These are phyloP conservation scores for Prunus dulcis DNA, from an alignment of 306 rosid species.

Conservation along the genomic window DNA sequence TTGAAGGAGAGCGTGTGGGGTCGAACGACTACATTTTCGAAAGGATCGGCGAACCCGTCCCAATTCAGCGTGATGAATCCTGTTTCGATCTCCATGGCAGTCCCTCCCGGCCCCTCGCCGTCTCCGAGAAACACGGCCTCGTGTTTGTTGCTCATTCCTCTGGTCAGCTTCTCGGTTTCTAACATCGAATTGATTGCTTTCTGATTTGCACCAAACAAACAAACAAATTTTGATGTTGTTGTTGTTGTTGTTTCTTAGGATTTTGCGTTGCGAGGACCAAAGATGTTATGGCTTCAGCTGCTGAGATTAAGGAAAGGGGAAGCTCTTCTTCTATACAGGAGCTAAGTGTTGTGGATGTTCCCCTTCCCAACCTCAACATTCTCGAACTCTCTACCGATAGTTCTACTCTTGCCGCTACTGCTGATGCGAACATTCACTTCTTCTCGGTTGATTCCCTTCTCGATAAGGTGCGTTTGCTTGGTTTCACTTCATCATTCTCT, in stretches of 20 bases:
- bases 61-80: conserved; percentile 39
- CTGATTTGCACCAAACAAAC: neutral
- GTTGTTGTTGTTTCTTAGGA: conserved; percentile 36
- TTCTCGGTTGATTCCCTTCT: conserved; percentile 48
- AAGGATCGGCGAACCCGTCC: conserved; percentile 65
- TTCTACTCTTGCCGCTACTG: conserved; percentile 56
- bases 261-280: conserved; percentile 63
- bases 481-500: neutral
- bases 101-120: conserved; percentile 71
- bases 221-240: neutral
- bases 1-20: conserved; percentile 44
- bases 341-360: conserved; percentile 55
- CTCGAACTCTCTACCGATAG: conserved; percentile 66
- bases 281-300: conserved; percentile 64
- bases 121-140: conserved; percentile 65
- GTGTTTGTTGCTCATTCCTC: conserved; percentile 61
- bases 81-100: conserved; percentile 38
- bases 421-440: conserved; percentile 39
- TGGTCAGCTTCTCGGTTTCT: conserved; percentile 26
- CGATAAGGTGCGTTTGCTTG: conserved; percentile 38
- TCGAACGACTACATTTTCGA: conserved; percentile 56
- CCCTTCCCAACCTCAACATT: conserved; percentile 54
- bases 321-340: conserved; percentile 49
- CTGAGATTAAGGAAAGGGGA: conserved; percentile 50
- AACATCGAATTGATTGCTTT: neutral